Conservation (phyloP, 2,329 filamentous ascomycete genomes). For the Thermothelomyces thermophilus region DNA sequence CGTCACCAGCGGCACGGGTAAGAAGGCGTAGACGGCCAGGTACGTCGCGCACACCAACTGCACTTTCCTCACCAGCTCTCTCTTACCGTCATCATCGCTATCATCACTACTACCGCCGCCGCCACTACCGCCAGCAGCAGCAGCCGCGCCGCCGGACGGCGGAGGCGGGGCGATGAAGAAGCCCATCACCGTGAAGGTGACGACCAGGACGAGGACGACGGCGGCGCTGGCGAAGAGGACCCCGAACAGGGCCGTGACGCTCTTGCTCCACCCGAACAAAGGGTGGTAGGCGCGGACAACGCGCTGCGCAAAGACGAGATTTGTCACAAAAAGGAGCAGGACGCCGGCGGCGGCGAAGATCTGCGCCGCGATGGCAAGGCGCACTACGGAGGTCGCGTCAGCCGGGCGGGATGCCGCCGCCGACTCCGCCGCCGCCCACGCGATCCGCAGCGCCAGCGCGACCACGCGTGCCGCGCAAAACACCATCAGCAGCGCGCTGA, state of each 20-base stretch:
- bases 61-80: slow-evolving; percentile 48
- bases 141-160: slow-evolving; percentile 12
- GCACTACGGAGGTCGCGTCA: slow-evolving; percentile 34
- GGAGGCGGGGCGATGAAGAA: slow-evolving; percentile 50
- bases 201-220: slow-evolving; percentile 26
- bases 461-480: slow-evolving; percentile 51
- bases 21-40: slow-evolving; percentile 58
- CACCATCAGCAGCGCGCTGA: slow-evolving; percentile 51
- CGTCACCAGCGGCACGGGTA: slow-evolving; percentile 54
- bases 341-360: slow-evolving; percentile 70
- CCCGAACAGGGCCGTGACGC: slow-evolving; percentile 47
- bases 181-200: slow-evolving; percentile 52
- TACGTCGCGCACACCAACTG: slow-evolving; percentile 57
- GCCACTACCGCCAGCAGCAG: no score
- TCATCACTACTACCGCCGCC: neutral
- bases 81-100: slow-evolving; percentile 34
- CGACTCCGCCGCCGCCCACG: slow-evolving; percentile 44
- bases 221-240: slow-evolving; percentile 47
- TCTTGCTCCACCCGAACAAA: slow-evolving; percentile 58
- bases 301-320: slow-evolving; percentile 70
- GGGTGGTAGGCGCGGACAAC: slow-evolving; percentile 69
- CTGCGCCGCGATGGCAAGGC: slow-evolving; percentile 51
- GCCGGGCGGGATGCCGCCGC: no score
- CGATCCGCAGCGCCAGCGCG: slow-evolving; percentile 47
- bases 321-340: slow-evolving; percentile 68